phyloP scores from a whole-genome alignment of 805 yeast species.

The Hanseniaspora occidentalis region DNA sequence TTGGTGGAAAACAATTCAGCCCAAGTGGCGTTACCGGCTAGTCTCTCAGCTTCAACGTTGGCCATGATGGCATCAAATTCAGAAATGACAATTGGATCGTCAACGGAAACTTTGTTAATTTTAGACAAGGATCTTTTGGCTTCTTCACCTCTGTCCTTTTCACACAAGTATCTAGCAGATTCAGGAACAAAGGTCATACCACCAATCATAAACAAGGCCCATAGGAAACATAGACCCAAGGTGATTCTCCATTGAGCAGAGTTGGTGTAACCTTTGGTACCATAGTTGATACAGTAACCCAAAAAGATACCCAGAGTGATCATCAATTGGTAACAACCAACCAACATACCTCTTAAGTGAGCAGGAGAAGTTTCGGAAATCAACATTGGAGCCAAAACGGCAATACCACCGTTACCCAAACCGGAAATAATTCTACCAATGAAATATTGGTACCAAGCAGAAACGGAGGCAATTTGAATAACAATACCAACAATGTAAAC shows the following conservation, averaged over 20 bases:
- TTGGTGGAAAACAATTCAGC: slow-evolving; percentile 51
- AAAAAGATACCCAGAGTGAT: slow-evolving; percentile 64
- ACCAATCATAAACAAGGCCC: slow-evolving; percentile 29
- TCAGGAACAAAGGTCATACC: slow-evolving; percentile 50
- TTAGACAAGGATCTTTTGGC: slow-evolving; percentile 48
- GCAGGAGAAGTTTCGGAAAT: slow-evolving; percentile 33
- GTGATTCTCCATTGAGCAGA: slow-evolving; percentile 66
- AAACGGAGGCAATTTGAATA: slow-evolving; percentile 44
- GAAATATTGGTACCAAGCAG: slow-evolving; percentile 58
- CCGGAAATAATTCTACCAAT: slow-evolving; percentile 64
- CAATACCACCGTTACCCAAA: slow-evolving; percentile 66
- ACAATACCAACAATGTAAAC: slow-evolving; percentile 57
- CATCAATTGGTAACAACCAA: slow-evolving; percentile 58
- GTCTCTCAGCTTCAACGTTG: slow-evolving; percentile 46
- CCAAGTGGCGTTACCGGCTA: slow-evolving; percentile 60
- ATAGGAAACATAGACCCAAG: slow-evolving; percentile 41
- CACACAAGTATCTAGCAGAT: slow-evolving; percentile 57
- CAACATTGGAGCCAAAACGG: slow-evolving; percentile 65
- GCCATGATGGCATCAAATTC: slow-evolving; percentile 48
- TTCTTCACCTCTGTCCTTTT: slow-evolving; percentile 42
- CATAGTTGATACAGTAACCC: slow-evolving; percentile 66
- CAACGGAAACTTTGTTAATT: slow-evolving; percentile 42
- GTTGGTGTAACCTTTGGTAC: slow-evolving; percentile 31
- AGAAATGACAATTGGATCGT: slow-evolving; percentile 40
- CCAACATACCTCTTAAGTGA: slow-evolving; percentile 57